Percentiles rank a stretch among this genome's conserved stretches.
These are phyloP conservation scores for Phanerodontia chrysosporium DNA, from an alignment of 768 basidiomycete genomes.

Conservation along the genomic window DNA sequence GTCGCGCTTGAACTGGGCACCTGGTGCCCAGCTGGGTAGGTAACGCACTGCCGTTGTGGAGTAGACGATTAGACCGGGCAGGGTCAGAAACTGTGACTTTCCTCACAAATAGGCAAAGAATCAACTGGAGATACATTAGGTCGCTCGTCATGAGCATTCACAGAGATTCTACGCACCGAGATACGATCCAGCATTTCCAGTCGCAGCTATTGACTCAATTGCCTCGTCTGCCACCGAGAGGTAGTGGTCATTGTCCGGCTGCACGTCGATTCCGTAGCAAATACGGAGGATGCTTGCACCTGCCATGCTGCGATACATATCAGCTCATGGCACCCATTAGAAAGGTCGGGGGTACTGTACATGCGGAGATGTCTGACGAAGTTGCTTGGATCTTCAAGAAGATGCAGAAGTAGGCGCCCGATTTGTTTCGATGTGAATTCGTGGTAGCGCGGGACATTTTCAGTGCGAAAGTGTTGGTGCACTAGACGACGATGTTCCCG, in stretches of 20 bases:
- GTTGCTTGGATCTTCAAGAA: not conserved
- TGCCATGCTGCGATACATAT: constrained; percentile 10
- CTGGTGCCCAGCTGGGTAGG: constrained; percentile 64
- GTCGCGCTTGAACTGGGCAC: constrained; percentile 58
- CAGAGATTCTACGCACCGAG: constrained; percentile 8
- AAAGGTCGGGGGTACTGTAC: too few relatives aligned
- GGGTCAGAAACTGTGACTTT: not conserved
- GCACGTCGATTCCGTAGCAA: constrained; percentile 14
- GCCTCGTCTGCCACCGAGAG: constrained; percentile 11
- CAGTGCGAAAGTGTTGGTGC: constrained; percentile 9
- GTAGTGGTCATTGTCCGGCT: constrained; percentile 13
- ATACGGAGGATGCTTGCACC: constrained; percentile 12
- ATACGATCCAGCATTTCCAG: constrained; percentile 13
- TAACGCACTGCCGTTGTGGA: constrained; percentile 47
- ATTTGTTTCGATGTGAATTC: not conserved
- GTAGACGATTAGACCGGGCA: not conserved
- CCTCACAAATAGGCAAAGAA: constrained; percentile 2
- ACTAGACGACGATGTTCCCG: constrained; percentile 3
- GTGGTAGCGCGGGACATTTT: not conserved
- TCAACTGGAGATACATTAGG: not conserved
- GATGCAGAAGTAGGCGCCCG: not conserved
- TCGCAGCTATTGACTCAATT: not conserved
- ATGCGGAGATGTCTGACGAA: too few relatives aligned
- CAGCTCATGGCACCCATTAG: not conserved
- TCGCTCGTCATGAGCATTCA: too few relatives aligned